Percentiles rank a stretch among this genome's conserved stretches.
These are phyloP conservation scores for Nakaseomyces kungkrabaensis DNA, from an alignment of 1,139 yeast species.

Conservation along the genomic window DNA sequence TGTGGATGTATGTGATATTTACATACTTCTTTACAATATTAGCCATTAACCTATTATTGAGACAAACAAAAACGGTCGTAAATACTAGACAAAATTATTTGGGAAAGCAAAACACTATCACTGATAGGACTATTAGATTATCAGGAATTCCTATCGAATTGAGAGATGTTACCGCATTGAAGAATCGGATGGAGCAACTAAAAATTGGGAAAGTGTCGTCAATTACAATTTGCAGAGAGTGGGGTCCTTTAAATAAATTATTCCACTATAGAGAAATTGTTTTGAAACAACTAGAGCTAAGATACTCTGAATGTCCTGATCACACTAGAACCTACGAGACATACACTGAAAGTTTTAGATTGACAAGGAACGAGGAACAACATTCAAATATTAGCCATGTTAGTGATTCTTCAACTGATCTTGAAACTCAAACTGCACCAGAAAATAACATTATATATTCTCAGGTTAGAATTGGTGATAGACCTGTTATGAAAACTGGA, in stretches of 20 bases:
- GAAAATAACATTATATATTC: slow-evolving; percentile 13
- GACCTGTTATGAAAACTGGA: slow-evolving; percentile 49
- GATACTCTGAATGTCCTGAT: slow-evolving; percentile 61
- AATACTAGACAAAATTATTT: slow-evolving; percentile 69
- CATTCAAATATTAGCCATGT: background rate
- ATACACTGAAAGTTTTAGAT: slow-evolving; percentile 19
- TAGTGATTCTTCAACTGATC: slow-evolving; percentile 4
- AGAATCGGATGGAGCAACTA: slow-evolving; percentile 62
- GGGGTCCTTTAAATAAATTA: slow-evolving; percentile 62
- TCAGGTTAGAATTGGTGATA: slow-evolving; percentile 21
- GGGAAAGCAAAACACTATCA: slow-evolving; percentile 81
- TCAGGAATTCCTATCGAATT: slow-evolving; percentile 87
- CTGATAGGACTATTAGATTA: slow-evolving; percentile 82
- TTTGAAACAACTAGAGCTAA: slow-evolving; percentile 50
- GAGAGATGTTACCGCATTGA: slow-evolving; percentile 58
- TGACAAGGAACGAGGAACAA: slow-evolving; percentile 11
- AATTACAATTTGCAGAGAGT: slow-evolving; percentile 72
- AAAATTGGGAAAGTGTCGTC: slow-evolving; percentile 74
- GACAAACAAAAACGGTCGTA: slow-evolving; percentile 64
- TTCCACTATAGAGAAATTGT: slow-evolving; percentile 49
- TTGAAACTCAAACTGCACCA: background rate
- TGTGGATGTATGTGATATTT: slow-evolving; percentile 79
- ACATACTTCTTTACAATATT: slow-evolving; percentile 74
- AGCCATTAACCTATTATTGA: slow-evolving; percentile 50
- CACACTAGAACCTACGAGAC: slow-evolving; percentile 16